Evolutionary conservation across 768 basidiomycete species (phyloP), one percentile per base, ranked within the genome.

Genomic region (Crassisporium funariophilum): DNA sequence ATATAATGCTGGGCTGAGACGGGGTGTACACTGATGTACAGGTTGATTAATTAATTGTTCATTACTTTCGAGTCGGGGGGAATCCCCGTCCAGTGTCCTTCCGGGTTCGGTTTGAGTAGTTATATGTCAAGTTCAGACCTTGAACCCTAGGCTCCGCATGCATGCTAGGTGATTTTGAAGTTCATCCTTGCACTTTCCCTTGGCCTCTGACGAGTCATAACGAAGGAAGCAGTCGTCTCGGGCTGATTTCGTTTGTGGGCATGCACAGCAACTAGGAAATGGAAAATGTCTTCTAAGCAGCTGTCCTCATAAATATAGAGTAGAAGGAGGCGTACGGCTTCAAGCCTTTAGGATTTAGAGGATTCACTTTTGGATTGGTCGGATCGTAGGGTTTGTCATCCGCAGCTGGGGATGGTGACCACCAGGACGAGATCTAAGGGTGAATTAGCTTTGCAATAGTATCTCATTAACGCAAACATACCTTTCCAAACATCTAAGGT

Each of bases 151-250:
- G 13, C 77, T 71, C 31, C 84, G 78, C 97, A 99, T 99, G 73
- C 97, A 99, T 10, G 85, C 81, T 41, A 92, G 73, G 56, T 98
- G 95, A 48, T 75, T 79, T 59, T 82, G 77, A 4, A 99, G 79
- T 36, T 93, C 70, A 41, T 88, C 81, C 59, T 75, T 82, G 73
- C 97, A 99, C 62, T 87, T 84, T 47, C 85, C 86, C 46, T 81
- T 76, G 5, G 88, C 87, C 47, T 81, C 79, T 16, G 76, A 67
- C 4, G 76, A 60, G 50, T 84, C 84, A 56, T 77, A 81, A 47
- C 82, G 79, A 50, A 98, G 73, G 75, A 97, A 98, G 69, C 97
- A 99, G 54, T 94, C 86, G 66, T 99, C 97, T 9, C 97, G 80
- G n/a, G 77, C 78, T 2, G 86, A 80, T 66, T 98, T 98, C 2